Base-by-base conservation (phyloP, 106 monocot species). In the Alisma plantagoaquatica region DNA sequence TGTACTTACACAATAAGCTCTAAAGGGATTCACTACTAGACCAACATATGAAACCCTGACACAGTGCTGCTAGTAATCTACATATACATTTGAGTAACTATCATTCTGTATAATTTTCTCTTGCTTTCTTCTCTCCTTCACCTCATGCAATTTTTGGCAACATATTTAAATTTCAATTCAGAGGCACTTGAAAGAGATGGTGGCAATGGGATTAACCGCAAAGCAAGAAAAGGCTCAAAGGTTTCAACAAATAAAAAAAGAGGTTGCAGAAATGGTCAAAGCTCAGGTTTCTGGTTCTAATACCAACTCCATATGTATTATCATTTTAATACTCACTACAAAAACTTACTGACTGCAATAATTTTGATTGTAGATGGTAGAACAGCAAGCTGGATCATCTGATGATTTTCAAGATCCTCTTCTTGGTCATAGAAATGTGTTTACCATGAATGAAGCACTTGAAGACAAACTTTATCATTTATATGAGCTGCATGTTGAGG, bases 401-500 rank as follows among this genome's bases (percentile, higher is more conserved):
- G 88, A 78, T 76, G 81, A 88, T 72, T 96, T 96, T 55, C 94
- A 78, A 45, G 69, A 83, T 57, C 50, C 45, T 46, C 38, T 48
- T 33, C 43, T 25, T 63, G 67, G 57, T 51, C 80, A 84, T 43
- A 77, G 70, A 47, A 24, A 33, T 57, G 41, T 80, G 42, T 73
- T 48, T 56, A 63, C 53, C 35, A 73, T 96, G 81, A 84, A 96
- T 70, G 42, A 56, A 66, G 77, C 73, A 53, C 44, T 96, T 49
- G 94, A 96, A 73, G 88, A 96, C 67, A 96, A 76, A 62, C 84
- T 96, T 21, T 89, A 84, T 62, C 81, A 89, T 38, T 75, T 96
- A 23, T 96, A 88, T 79, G 94, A 96, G 75, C 70, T 96, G 31
- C 81, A 84, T 69, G 84, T 87, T 71, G 94, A 96, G 94, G 94